Evolutionary conservation across 768 basidiomycete genomes (phyloP).

Genomic region (Tricholoma sp.): DNA sequence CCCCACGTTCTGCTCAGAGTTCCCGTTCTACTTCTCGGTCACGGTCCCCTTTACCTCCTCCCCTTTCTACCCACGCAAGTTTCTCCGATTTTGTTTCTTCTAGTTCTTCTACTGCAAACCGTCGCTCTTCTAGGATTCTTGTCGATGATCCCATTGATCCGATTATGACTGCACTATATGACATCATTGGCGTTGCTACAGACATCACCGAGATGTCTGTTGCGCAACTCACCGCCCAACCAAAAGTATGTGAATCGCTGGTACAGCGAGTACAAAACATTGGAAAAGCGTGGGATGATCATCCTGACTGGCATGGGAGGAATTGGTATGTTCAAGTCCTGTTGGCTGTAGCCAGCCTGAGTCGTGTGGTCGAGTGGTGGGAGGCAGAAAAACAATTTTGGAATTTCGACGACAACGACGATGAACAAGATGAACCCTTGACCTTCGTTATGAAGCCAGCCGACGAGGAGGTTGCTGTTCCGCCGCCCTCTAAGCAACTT

Average conservation of each 20-base stretch:
- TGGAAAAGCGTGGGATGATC: constrained; percentile 95
- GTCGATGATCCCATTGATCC: constrained; percentile 85
- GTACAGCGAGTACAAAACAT: constrained; percentile 90
- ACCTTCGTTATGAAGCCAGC: constrained; percentile 91
- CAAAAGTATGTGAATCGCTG: constrained; percentile 79
- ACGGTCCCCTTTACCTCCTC: constrained; percentile 87
- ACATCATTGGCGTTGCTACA: constrained; percentile 88
- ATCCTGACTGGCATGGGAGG: constrained; percentile 96
- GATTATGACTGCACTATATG: constrained; percentile 86
- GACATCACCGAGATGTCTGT: constrained; percentile 91
- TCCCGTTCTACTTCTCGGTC: constrained; percentile 96
- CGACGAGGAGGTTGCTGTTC: constrained; percentile 42
- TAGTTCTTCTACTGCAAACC: constrained; percentile 47
- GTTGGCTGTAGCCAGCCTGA: constrained; percentile 91
- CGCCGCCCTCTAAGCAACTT: constrained; percentile 31
- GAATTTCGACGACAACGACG: constrained; percentile 94
- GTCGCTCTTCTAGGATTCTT: constrained; percentile 77
- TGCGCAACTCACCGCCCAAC: constrained; percentile 76
- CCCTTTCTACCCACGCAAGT: constrained; percentile 56
- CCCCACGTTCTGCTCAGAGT: constrained; percentile 69
- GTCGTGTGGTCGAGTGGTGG: constrained; percentile 99
- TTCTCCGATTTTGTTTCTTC: constrained; percentile 50
- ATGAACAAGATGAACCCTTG: constrained; percentile 87
- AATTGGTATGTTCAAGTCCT: constrained; percentile 98
- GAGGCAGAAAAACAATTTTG: constrained; percentile 99